A percentile compares a stretch with the other conserved stretches of the same genome.
Conservation (phyloP, 1,284 basidiomycete genomes). For the Microbotryomycetes sp. region DNA sequence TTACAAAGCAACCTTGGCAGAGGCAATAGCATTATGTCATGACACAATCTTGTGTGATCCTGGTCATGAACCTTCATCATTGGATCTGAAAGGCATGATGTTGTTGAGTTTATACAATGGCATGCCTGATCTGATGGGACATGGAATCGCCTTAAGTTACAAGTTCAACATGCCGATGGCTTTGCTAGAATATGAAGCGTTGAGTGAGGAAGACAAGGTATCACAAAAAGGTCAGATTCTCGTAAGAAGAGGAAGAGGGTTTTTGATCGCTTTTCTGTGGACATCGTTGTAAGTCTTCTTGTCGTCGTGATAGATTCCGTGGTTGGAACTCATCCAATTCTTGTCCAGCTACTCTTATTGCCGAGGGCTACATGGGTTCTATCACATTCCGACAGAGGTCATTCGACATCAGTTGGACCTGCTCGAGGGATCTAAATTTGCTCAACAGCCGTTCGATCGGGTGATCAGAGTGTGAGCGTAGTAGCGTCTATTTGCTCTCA, state of each 20-base stretch:
- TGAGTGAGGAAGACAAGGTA: slow-evolving; percentile 18
- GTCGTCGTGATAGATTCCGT: neutral
- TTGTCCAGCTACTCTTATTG: slow-evolving; percentile 22
- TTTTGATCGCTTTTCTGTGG: slow-evolving; percentile 22
- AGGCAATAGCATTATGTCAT: slow-evolving; percentile 17
- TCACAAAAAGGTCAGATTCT: slow-evolving; percentile 5
- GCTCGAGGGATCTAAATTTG: slow-evolving; percentile 7
- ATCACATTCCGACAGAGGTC: slow-evolving; percentile 6
- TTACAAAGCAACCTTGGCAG: slow-evolving; percentile 14
- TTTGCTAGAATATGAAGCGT: slow-evolving; percentile 8
- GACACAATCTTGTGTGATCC: slow-evolving; percentile 14
- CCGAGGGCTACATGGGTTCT: slow-evolving; percentile 11
- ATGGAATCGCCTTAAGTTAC: slow-evolving; percentile 13
- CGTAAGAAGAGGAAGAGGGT: slow-evolving; percentile 10
- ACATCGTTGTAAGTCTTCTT: slow-evolving; percentile 9
- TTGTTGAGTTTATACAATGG: slow-evolving; percentile 4
- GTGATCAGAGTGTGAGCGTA: slow-evolving; percentile 18
- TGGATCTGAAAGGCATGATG: slow-evolving; percentile 5
- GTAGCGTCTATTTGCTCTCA: neutral
- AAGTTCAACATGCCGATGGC: slow-evolving; percentile 10
- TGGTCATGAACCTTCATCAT: slow-evolving; percentile 2
- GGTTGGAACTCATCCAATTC: no score
- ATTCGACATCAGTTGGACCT: slow-evolving; percentile 20
- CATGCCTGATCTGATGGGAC: slow-evolving; percentile 14
- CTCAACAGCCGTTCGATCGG: slow-evolving; percentile 13